Evolutionary conservation across 768 basidiomycete genomes (phyloP), one percentile per base, ranked within the genome.

Genomic region (Collybiopsis confluens): DNA sequence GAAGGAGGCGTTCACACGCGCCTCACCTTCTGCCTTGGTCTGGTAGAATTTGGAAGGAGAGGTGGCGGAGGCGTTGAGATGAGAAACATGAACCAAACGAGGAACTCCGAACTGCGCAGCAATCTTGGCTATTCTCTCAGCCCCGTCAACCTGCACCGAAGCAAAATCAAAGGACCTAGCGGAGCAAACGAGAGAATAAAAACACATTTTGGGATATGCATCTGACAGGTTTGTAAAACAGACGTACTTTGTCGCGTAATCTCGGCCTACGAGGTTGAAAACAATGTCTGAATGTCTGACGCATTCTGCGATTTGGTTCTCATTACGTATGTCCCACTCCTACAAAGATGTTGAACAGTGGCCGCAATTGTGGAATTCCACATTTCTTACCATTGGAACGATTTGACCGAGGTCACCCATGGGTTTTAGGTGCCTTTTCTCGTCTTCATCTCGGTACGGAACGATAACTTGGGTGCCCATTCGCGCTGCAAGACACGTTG

Each of bases 331-430:
- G 65, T 98, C 93, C 92, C 93, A 98, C 81, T 98, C 96, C 95
- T 98, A 58, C 27, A 42, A 23, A 15, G 26, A 40, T 33, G 45
- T 40, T 40, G 15, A 21, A 6, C 51, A 61, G 52, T 9, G 28
- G 20, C 9, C 53, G 11, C 30, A 44, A 45, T 28, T 15, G 28
- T 35, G 20, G 9, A 35, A 16, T 23, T 44, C 15, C n/a, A n/a
- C 20, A 43, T 33, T 38, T 23, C 36, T 21, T 64, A 96, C 95
- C 88, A 98, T 83, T 62, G 90, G 84, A 54, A 98, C 90, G 58
- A 99, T 88, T 74, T 96, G 94, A 7, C 97, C 97, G 52, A 98
- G 76, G 74, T 99, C 97, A 40, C 96, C 97, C 85, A 89, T 95
- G 11, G 90, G 90, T 70, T 87, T 88, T 64, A 99, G 74, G 64